A percentile compares a stretch with the other conserved stretches of the same genome.
Evolutionary conservation across 106 monocot species (phyloP).

Genomic region (Agapanthus africanus): DNA sequence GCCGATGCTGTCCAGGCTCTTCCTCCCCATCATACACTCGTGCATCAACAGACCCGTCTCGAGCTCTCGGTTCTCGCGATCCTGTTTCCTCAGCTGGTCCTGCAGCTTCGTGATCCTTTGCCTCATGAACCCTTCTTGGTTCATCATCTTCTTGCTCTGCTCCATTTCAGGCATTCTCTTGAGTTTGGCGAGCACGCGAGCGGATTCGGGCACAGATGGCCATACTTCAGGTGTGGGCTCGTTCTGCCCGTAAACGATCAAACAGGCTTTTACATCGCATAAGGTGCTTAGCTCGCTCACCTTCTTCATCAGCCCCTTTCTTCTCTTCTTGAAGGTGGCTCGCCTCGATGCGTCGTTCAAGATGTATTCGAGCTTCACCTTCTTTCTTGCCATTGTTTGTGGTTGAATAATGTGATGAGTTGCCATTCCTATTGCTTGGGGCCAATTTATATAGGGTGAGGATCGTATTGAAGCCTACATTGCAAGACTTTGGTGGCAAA

Average conservation of each 20-base stretch:
- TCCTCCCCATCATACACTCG: background rate
- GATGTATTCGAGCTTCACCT: conserved; percentile 38
- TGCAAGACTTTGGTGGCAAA: conserved; percentile 1
- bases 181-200: conserved; percentile 17
- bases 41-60: background rate
- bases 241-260: conserved; percentile 22
- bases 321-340: conserved; percentile 38
- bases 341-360: conserved; percentile 21
- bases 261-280: conserved; percentile 30
- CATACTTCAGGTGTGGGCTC: conserved; percentile 35
- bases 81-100: conserved; percentile 14
- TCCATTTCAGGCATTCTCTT: conserved; percentile 34
- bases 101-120: conserved; percentile 18
- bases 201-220: conserved; percentile 17
- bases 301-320: conserved; percentile 42
- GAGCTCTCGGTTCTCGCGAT: background rate
- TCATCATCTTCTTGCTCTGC: conserved; percentile 42
- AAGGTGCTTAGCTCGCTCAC: conserved; percentile 32
- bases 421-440: background rate
- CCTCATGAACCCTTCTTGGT: conserved; percentile 38
- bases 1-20: background rate
- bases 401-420: no score
- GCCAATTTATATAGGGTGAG: background rate
- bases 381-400: conserved; percentile 47
- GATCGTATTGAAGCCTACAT: background rate